Percentiles rank a stretch among this genome's conserved stretches.
Evolutionary conservation across 2,329 filamentous ascomycete genomes (phyloP).

Genomic region (Atkinsonella hypoxylon): DNA sequence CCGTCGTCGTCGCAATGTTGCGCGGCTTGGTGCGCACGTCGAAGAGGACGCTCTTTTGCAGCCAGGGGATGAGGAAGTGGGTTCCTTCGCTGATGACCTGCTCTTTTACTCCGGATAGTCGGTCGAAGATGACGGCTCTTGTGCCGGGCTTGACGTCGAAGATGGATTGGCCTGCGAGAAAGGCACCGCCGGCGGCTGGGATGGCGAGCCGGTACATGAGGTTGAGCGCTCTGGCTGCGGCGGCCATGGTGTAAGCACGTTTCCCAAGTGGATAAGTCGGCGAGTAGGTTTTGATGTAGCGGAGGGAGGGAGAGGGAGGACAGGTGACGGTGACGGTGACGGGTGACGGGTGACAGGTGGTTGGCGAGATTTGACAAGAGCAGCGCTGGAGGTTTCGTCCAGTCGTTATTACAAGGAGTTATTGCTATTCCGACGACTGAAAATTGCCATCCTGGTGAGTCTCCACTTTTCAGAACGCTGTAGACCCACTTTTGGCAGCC

Average conservation of each 20-base stretch:
- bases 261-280: neutral
- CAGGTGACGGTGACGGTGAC: neutral
- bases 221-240: conserved; percentile 45
- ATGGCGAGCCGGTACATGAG: conserved; percentile 57
- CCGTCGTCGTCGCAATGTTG: conserved; percentile 95
- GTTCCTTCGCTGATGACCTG: conserved; percentile 89
- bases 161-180: conserved; percentile 63
- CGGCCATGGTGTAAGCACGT: conserved; percentile 27
- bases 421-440: no score
- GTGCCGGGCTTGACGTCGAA: conserved; percentile 96
- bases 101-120: conserved; percentile 84
- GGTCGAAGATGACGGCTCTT: conserved; percentile 95
- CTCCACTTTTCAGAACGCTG: no score
- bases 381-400: neutral
- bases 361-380: neutral
- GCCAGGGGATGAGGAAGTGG: conserved; percentile 90
- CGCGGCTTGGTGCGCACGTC: conserved; percentile 95
- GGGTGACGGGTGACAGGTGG: neutral
- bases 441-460: no score
- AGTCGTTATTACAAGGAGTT: no score
- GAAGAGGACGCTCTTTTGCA: conserved; percentile 89
- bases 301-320: neutral
- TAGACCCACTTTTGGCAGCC: no score
- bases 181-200: conserved; percentile 57
- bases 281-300: neutral